Base-by-base conservation (phyloP, 1,284 basidiomycete species). In the Irpex sp. region DNA sequence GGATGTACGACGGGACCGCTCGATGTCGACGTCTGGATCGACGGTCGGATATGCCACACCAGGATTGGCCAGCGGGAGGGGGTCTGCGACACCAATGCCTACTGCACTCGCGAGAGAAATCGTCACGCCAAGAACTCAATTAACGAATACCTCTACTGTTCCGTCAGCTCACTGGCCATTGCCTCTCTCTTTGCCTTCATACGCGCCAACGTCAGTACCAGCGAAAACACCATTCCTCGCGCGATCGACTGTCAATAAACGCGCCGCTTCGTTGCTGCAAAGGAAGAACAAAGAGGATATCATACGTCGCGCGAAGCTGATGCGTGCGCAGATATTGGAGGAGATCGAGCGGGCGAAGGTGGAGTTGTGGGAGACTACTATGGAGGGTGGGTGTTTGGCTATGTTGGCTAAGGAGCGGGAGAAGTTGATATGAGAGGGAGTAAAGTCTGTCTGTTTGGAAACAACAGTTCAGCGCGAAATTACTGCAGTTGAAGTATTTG, bases 291-390 rank as follows among this genome's bases (percentile, higher is more conserved):
- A 67, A 39, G 72, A 67, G 36, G 81, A 81, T 9, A 74, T 85
- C 28, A 64, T 89, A 36, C 75, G 71, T 51, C 77, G 78, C 18
- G 87, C 86, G 21, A 77, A 74, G 59, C 80, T 81, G 64, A 78
- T 82, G 67, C 79, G 82, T 61, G 73, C 72, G 59, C 75, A 82
- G 65, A 67, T 91, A 48, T 73, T 74, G 58, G 73, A 74, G n/a
- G 84, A 87, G 72, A 74, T 91, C 58, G 78, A 85, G 60, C 76
- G 75, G 57, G 81, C 85, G 21, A 85, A 86, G 68, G 76, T 82
- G 21, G 83, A 87, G 68, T 72, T 89, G 57, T 90, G 89, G 89
- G 87, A 90, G 73, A 81, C 81, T 56, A 86, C 85, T 51, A 80
- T 91, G 59, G 89, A 91, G 73, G 83, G 87, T 66, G 87, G 85